These are phyloP conservation scores for Fomitopsis schrenkii DNA, from an alignment of 1,284 basidiomycete genomes.

Conservation along the genomic window DNA sequence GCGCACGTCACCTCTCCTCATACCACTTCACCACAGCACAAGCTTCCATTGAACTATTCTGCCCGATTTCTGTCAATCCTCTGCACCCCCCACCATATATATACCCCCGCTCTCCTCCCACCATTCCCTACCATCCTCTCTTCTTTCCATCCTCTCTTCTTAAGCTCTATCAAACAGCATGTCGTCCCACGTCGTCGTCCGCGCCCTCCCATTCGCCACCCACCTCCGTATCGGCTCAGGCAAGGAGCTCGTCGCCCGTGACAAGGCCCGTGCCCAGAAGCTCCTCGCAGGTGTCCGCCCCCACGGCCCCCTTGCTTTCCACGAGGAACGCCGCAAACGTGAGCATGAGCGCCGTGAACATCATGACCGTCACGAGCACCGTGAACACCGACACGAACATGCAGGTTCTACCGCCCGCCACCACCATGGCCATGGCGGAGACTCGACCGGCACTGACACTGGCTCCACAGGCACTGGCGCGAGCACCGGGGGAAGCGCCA, in stretches of 20 bases:
- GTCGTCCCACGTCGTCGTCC: slow-evolving; percentile 26
- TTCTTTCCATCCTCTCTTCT: background rate
- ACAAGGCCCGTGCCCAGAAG: slow-evolving; percentile 50
- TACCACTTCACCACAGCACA: background rate
- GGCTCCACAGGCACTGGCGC: slow-evolving; percentile 10
- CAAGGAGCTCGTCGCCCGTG: slow-evolving; percentile 46
- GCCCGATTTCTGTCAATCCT: background rate
- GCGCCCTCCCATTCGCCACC: slow-evolving; percentile 40
- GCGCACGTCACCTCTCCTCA: slow-evolving; percentile 4
- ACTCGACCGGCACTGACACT: slow-evolving; percentile 19
- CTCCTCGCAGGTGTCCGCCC: slow-evolving; percentile 45
- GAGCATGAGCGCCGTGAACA: slow-evolving; percentile 22
- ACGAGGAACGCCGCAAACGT: slow-evolving; percentile 21
- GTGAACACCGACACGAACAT: slow-evolving; percentile 14
- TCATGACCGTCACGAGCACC: slow-evolving; percentile 17
- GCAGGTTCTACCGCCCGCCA: background rate
- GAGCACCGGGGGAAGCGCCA: slow-evolving; percentile 1
- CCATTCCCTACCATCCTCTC: background rate
- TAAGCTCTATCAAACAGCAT: slow-evolving; percentile 6
- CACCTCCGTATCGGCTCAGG: slow-evolving; percentile 35
- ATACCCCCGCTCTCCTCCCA: background rate
- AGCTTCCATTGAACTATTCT: background rate
- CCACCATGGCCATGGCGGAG: slow-evolving; percentile 12
- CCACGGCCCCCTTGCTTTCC: slow-evolving; percentile 41
- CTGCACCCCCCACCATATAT: slow-evolving; percentile 1